Evolutionary conservation across 1,284 basidiomycete genomes (phyloP), one percentile per base, ranked within the genome.

Genomic region (Melampsora americana): DNA sequence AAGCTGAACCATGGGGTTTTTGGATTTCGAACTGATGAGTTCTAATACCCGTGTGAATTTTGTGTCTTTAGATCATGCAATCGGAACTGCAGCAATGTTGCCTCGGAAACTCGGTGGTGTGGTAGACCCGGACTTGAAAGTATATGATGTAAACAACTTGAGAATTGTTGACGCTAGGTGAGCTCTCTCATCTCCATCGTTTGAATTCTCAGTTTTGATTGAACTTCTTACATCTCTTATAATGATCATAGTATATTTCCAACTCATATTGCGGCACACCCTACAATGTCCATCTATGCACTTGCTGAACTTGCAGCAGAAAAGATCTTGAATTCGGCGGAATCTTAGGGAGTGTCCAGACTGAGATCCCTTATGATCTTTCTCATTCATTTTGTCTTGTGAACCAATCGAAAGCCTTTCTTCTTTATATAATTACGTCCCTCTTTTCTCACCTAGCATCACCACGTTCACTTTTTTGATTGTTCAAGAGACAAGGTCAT

Each of bases 141-240:
- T 92, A 64, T 90, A 87, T 82, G 90, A 89, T 69, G 89, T 89
- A 5, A 80, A 85, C 81, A 90, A 90, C 84, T 84, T 92, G 79
- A 81, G 84, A 61, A 82, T 85, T 26, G 81, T 83, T 67, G 84
- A 85, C 79, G 73, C 73, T 28, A 75, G 73, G 67, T 77, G 65
- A 28, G 1, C n/a, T 18, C 5, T 67, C 28, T 1, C 39, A 35
- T 59, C 11, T 1, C 11, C 11, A 5, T 42, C 39, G 39, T 9
- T 42, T 42, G 39, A 42, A 42, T 42, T 42, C n/a, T 42, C 11
- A 7, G 12, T 5, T 12, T 42, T 12, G 11, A 42, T 12, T 42
- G 39, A 42, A 5, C 6, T 42, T 42, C 12, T 42, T 42, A 1
- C 39, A n/a, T 12, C 1, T 42, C 39, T 11, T 42, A 42, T 12